Base-by-base conservation (phyloP, 176 grass and related monocot species). In the Raddia guianensis region DNA sequence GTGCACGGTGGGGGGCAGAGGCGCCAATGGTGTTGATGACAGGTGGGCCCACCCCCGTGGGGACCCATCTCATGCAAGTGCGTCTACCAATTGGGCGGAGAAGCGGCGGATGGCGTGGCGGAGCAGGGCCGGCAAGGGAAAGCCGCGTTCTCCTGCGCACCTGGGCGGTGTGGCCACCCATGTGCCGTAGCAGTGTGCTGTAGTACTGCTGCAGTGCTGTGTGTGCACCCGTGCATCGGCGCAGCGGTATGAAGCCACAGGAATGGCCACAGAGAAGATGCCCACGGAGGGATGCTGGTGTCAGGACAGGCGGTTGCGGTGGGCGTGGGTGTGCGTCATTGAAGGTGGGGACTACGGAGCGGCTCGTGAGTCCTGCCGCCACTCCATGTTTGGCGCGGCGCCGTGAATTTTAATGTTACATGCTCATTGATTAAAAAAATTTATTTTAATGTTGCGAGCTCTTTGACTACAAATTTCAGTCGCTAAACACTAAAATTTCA, bases 11-110 rank as follows among this genome's bases (percentile, higher is more conserved):
- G 68, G 75, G 75, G 68, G 75, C 73, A 69, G 68, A 68, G 75
- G 68, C 75, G 83, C 86, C 68, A 80, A 50, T 74, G 61, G 80
- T 33, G 80, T 83, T 88, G 75, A 74, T 88, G 81, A 64, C 68
- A 33, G 33, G 86, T 57, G 53, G 37, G 51, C 12, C 10, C 51
- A 47, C 32, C 18, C 58, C 8, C n/a, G 53, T 56, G 52, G 35
- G 72, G 72, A 55, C 70, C 79, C 84, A 75, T 9, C 70, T 15
- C 71, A 86, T 76, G 78, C 85, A 21, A 75, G 40, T 43, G 49
- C 50, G 72, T 58, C 66, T 74, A 53, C 51, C 60, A 20, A 50
- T 58, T 34, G 67, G 80, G 68, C 27, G 57, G 58, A 66, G 67
- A 12, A 66, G 86, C 86, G 51, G 62, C 69, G 62, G 68, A 53